A percentile compares a stretch with the other conserved stretches of the same genome.
Conservation (phyloP, 2,329 filamentous ascomycete genomes). For the Graphilbum fragrans region DNA sequence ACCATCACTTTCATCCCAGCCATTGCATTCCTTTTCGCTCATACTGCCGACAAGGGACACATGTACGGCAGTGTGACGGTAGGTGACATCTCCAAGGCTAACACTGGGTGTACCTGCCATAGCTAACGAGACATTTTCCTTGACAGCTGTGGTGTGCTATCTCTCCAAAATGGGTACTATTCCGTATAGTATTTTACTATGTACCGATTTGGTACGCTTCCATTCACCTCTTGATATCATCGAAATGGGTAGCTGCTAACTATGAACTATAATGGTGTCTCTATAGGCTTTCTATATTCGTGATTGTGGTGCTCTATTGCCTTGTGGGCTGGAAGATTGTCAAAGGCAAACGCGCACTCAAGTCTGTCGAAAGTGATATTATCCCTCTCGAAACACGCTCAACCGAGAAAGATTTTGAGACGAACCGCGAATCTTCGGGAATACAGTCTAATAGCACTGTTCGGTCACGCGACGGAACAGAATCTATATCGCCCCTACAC, state of each 20-base stretch:
- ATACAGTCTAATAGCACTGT: neutral
- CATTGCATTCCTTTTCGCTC: slow-evolving; percentile 20
- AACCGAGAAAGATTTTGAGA: slow-evolving; percentile 1
- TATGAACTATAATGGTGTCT: too few species aligned
- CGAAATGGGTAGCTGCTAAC: too few species aligned
- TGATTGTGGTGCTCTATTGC: slow-evolving; percentile 27
- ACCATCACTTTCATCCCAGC: slow-evolving; percentile 20
- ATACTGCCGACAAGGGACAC: slow-evolving; percentile 16
- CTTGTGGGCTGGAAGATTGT: slow-evolving; percentile 24
- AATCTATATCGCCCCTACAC: slow-evolving; percentile 5
- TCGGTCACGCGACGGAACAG: slow-evolving; percentile 1
- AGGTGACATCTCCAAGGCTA: slow-evolving; percentile 5
- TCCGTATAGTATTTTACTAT: slow-evolving; percentile 22
- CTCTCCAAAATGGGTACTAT: slow-evolving; percentile 21
- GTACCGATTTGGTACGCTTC: slow-evolving; percentile 20
- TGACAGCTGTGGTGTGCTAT: slow-evolving; percentile 24
- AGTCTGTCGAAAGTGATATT: slow-evolving; percentile 15
- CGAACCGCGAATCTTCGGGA: neutral
- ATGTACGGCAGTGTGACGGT: slow-evolving; percentile 24
- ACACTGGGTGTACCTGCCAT: too few species aligned
- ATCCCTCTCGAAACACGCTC: slow-evolving; percentile 13
- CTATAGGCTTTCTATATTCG: slow-evolving; percentile 17
- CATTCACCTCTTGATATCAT: too few species aligned
- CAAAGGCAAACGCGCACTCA: slow-evolving; percentile 18
- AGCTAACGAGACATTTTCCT: neutral